phyloP scores from a whole-genome alignment of 1,139 yeast species.

The Saccharomyces pastorianus region DNA sequence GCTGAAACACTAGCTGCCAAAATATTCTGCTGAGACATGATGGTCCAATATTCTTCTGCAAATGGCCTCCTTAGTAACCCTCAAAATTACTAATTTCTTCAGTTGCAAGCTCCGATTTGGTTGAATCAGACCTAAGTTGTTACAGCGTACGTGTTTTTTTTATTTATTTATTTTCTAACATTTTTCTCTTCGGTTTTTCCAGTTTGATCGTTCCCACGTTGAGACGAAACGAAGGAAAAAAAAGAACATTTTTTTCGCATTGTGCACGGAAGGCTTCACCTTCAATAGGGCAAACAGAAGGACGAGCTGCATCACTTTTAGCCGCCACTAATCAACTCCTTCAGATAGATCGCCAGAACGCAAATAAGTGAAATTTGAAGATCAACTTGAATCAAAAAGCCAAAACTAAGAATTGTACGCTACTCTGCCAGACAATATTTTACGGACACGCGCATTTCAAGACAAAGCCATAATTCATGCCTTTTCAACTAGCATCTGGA shows the following conservation, averaged over 20 bases:
- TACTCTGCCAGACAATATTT: too few species aligned
- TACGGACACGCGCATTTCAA: neutral
- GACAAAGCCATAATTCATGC: neutral
- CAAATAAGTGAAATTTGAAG: neutral
- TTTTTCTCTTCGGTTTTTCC: neutral
- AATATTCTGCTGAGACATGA: constrained; percentile 11
- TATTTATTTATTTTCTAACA: neutral
- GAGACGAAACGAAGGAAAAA: neutral
- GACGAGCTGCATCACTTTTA: neutral
- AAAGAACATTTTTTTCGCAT: neutral
- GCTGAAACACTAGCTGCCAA: constrained; percentile 15
- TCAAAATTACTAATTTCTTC: neutral
- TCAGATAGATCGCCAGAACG: neutral
- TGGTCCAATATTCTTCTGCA: neutral
- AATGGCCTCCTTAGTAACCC: neutral
- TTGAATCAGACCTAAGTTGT: neutral
- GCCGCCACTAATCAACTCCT: neutral
- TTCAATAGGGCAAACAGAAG: neutral
- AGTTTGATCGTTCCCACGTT: neutral
- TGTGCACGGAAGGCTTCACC: neutral
- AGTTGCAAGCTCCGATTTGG: neutral
- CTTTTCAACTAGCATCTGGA: neutral
- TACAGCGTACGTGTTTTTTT: neutral
- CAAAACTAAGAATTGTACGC: neutral
- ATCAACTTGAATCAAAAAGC: neutral